phyloP scores from a whole-genome alignment of 345 rosid species.

The Eutrema heterophyllum region DNA sequence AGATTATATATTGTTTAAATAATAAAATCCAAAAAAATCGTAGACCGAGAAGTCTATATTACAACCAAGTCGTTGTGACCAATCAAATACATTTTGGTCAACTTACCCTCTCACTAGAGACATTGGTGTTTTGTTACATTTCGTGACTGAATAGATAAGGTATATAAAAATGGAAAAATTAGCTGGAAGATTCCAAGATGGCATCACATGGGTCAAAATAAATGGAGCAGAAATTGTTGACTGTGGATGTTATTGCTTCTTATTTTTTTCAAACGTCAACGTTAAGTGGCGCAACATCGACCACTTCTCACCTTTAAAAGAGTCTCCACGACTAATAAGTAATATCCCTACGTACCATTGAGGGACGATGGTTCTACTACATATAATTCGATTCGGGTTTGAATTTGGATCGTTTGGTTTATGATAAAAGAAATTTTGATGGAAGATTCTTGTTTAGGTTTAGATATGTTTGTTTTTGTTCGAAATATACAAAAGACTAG shows the following conservation, averaged over 20 bases:
- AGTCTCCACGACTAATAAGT: neutral
- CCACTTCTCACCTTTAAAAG: neutral
- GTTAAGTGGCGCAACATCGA: constrained; percentile 19
- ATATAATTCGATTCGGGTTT: too few species aligned
- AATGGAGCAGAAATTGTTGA: constrained; percentile 31
- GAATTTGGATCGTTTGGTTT: too few species aligned
- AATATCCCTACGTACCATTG: neutral
- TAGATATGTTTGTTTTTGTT: too few species aligned
- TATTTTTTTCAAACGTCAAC: constrained; percentile 6
- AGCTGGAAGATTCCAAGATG: constrained; percentile 8
- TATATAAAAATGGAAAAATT: neutral
- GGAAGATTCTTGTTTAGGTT: too few species aligned
- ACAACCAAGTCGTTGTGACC: constrained; percentile 6
- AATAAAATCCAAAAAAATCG: neutral
- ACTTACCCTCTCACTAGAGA: neutral
- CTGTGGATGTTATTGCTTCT: neutral
- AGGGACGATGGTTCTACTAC: neutral
- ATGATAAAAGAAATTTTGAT: too few species aligned
- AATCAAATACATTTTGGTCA: constrained; percentile 11
- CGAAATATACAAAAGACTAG: too few species aligned
- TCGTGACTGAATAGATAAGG: neutral
- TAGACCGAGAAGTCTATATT: constrained; percentile 1
- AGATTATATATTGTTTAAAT: neutral
- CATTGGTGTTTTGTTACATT: neutral
- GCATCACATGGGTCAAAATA: constrained; percentile 1